A percentile compares a stretch with the other conserved stretches of the same genome.
These are phyloP conservation scores for Carex kokanica DNA, from an alignment of 176 grass and related monocot genomes.

Conservation along the genomic window DNA sequence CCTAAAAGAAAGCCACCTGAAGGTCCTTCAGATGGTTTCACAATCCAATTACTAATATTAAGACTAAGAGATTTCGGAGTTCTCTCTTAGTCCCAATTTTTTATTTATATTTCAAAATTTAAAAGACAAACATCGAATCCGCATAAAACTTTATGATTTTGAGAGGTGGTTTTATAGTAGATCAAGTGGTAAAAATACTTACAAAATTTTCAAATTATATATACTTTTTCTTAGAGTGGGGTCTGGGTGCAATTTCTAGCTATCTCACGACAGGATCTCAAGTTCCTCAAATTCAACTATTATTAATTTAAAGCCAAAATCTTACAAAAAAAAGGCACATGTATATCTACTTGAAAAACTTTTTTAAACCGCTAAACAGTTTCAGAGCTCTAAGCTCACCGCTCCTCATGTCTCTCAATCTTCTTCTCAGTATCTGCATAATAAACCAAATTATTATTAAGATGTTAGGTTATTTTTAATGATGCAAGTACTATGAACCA, in stretches of 20 bases:
- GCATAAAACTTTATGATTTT: not conserved
- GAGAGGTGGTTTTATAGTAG: too few relatives aligned
- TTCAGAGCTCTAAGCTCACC: slow-evolving; percentile 86
- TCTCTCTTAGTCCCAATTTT: not conserved
- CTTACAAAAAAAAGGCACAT: not conserved
- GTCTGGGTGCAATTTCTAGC: not conserved
- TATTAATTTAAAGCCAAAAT: not conserved
- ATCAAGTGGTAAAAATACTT: not conserved
- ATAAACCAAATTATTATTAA: slow-evolving; percentile 8
- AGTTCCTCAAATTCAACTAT: slow-evolving; percentile 1
- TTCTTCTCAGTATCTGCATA: slow-evolving; percentile 73
- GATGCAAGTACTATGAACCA: not conserved
- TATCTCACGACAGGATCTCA: not conserved
- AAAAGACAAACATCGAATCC: not conserved
- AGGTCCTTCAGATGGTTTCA: too few relatives aligned
- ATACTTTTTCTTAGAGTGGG: not conserved
- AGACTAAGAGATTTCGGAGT: too few relatives aligned
- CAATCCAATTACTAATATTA: too few relatives aligned
- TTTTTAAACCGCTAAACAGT: slow-evolving; percentile 75
- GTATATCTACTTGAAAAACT: slow-evolving; percentile 60
- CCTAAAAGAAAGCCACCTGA: too few relatives aligned
- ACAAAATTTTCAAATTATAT: not conserved
- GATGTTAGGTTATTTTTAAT: not conserved
- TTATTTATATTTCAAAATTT: not conserved
- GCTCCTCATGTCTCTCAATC: slow-evolving; percentile 82